Evolutionary conservation across 2,329 filamentous ascomycete species (phyloP), one percentile per base, ranked within the genome.

Genomic region (Diaporthe helianthi): DNA sequence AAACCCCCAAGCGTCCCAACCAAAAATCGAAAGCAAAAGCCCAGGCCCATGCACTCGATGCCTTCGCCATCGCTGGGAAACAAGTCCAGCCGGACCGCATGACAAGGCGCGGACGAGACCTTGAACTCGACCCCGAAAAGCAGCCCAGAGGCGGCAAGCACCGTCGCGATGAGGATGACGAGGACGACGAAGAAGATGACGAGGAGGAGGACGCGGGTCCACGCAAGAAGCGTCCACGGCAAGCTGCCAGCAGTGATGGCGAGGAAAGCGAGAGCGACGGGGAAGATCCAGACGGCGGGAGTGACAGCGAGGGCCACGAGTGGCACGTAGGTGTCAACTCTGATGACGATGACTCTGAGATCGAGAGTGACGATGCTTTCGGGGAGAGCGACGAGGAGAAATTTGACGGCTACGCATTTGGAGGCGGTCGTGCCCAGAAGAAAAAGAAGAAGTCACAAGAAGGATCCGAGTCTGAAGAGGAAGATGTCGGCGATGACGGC

Each of bases 311-410:
- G 71, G 94, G 93, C 26, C 92, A 97, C 75, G 89, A 92, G 76
- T 97, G 93, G 93, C 90, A 86, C 61, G 84, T 97, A 63, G 94
- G 94, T 31, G 83, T 88, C 7, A 83, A 83, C 26, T 82, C 82
- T 19, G 85, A 86, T 38, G 87, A 89, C 46, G 85, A 89, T 24
- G 88, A 90, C 73, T 90, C 87, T 6, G 88, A 90, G 70, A 86
- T 90, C 65, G 89, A 90, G 73, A 89, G 86, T 74, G 88, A 90
- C 77, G 93, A 97, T 75, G 94, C 95, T 2, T 93, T 97, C 83
- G 93, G 93, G 4, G 90, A 93, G 73, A 96, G 93, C 75, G 94
- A 97, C 76, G 90, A 96, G 76, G 94, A 97, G 77, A 87, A 86
- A 72, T 97, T 97, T 73, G 89, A 93, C 72, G 92, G 89, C 13